Base-by-base conservation (phyloP, 257 asterid genomes). In the Capsicum pubescens region DNA sequence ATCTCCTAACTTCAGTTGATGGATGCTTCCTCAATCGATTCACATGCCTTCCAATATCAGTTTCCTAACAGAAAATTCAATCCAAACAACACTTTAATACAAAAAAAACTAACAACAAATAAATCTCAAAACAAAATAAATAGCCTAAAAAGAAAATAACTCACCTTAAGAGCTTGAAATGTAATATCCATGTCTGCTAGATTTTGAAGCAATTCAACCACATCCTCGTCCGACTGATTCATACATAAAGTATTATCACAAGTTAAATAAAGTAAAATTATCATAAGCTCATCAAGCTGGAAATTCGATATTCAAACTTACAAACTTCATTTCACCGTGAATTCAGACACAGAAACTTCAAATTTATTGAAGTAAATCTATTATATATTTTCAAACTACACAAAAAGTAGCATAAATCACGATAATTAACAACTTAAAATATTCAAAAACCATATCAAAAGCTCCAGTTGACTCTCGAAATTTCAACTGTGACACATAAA, bases 21-120 rank as follows among this genome's bases (percentile, higher is more conserved):
- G 91, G 88, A 91, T 93, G 93, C 91, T 93, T 97, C 93, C 98
- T 88, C 89, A 92, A 85, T 88, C 91, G 91, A 84, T 92, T 97
- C 90, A 97, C 99, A 87, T 91, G 87, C 85, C 97, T 92, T 72
- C 99, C 98, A 35, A 97, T 93, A 88, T 97, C 98, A 44, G 98
- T 93, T 39, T 92, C 98, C 99, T 95, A 81, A 69, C 55, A 56
- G 52, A 83, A 58, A 83, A 17, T 54, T 54, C 86, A 70, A 58
- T 72, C 42, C 69, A 59, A 56, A 64, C 9, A 77, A 39, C 32
- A 10, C 69, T 11, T 63, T 39, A 39, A 19, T 26, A 56, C 8
- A 2, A 8, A 19, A 8, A 5, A 74, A 12, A 9, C 16, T 44
- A 60, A n/a, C 35, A 39, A 17, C 3, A 8, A 17, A 9, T 3